Evolutionary conservation across 2,329 filamentous ascomycete genomes (phyloP).

Genomic region (Diaporthe capsici): DNA sequence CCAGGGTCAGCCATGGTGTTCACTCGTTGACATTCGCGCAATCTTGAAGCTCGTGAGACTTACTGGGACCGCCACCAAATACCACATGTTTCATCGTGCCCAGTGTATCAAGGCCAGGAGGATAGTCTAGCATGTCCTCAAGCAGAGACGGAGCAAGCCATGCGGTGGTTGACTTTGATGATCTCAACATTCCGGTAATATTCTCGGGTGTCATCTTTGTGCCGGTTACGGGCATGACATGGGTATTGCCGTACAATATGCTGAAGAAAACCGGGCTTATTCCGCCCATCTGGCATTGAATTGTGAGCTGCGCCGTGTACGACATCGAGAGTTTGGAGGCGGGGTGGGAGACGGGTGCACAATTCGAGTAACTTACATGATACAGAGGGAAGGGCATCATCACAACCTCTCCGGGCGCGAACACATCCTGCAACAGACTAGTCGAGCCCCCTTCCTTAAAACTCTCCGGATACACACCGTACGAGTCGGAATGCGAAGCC

Average conservation of each 20-base stretch:
- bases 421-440: conserved; percentile 16
- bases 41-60: neutral
- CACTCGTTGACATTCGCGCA: neutral
- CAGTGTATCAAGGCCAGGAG: neutral
- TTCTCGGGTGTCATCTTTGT: conserved; percentile 6
- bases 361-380: neutral
- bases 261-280: conserved; percentile 15
- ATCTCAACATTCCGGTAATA: neutral
- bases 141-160: neutral
- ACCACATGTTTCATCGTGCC: conserved; percentile 2
- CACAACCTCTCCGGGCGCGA: conserved; percentile 10
- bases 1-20: neutral
- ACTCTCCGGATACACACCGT: neutral
- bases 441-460: neutral
- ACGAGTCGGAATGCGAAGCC: conserved; percentile 9
- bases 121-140: neutral
- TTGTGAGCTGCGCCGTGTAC: neutral
- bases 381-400: conserved; percentile 27
- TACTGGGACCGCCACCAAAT: conserved; percentile 1
- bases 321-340: neutral
- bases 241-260: conserved; percentile 18
- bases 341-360: no score
- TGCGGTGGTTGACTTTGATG: neutral
- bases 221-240: conserved; percentile 26
- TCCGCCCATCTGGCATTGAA: conserved; percentile 4